These are phyloP conservation scores for Fimicolochytrium jonesii DNA, from an alignment of 192 early-diverging fungal species.

Conservation along the genomic window DNA sequence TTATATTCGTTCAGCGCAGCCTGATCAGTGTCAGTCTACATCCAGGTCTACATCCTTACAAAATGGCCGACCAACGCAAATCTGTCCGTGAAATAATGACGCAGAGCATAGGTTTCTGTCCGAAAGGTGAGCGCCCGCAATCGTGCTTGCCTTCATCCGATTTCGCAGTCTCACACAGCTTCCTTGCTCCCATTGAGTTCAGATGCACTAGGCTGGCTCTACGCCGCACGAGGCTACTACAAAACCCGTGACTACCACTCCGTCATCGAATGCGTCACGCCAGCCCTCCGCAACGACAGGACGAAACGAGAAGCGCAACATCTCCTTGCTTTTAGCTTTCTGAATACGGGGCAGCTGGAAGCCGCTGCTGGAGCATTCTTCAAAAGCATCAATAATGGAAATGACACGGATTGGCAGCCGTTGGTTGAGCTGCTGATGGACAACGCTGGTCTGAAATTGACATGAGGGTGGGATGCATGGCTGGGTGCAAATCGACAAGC, in stretches of 20 bases:
- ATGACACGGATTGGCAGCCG: conserved; percentile 64
- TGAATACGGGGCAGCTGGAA: conserved; percentile 54
- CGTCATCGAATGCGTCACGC: conserved; percentile 59
- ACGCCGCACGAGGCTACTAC: conserved; percentile 60
- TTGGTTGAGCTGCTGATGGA: conserved; percentile 56
- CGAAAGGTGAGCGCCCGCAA: conserved; percentile 42
- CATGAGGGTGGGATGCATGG: no score
- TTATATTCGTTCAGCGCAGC: no score
- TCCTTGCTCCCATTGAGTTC: background rate
- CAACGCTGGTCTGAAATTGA: conserved; percentile 48
- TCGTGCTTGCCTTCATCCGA: background rate
- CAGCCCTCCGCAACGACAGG: conserved; percentile 57
- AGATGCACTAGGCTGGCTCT: conserved; percentile 63
- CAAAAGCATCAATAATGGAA: conserved; percentile 55
- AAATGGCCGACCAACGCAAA: conserved; percentile 42
- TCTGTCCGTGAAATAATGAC: conserved; percentile 50
- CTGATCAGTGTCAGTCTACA: no score
- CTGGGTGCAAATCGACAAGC: no score
- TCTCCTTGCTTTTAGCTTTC: conserved; percentile 53
- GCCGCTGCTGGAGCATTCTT: conserved; percentile 59
- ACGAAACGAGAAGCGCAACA: conserved; percentile 60
- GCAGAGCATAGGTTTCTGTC: conserved; percentile 53
- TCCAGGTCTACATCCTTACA: no score
- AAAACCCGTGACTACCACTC: conserved; percentile 59
- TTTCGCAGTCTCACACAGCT: no score